These are phyloP conservation scores for Populus hybrid DNA, from an alignment of 441 rosid species.

Conservation along the genomic window DNA sequence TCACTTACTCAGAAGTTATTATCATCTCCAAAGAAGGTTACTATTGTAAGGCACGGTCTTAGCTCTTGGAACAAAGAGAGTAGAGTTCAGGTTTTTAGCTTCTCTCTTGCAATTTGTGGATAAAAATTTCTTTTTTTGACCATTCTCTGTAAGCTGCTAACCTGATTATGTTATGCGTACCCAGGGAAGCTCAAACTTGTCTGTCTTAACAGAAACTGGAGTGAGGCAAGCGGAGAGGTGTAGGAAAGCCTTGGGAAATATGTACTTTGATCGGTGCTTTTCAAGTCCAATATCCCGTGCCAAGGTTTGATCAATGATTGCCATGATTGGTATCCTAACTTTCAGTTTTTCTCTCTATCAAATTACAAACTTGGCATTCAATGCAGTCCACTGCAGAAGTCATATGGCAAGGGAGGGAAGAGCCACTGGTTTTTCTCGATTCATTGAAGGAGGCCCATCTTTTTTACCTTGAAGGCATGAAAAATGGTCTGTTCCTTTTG, in stretches of 20 bases:
- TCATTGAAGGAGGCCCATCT: constrained; percentile 63
- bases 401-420: constrained; percentile 56
- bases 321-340: neutral
- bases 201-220: constrained; percentile 57
- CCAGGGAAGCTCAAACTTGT: constrained; percentile 61
- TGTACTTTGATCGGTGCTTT: constrained; percentile 51
- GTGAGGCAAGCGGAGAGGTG: constrained; percentile 56
- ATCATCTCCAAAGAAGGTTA: constrained; percentile 44
- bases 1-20: constrained; percentile 38
- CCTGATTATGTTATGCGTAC: constrained; percentile 8
- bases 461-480: constrained; percentile 65
- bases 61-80: constrained; percentile 65
- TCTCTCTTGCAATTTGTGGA: neutral
- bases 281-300: constrained; percentile 72
- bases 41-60: constrained; percentile 62
- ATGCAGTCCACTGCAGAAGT: constrained; percentile 60
- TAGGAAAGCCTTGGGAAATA: constrained; percentile 39
- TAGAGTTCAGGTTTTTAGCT: constrained; percentile 52
- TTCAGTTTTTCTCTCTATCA: neutral
- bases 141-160: constrained; percentile 2
- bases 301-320: constrained; percentile 34
- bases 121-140: neutral
- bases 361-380: neutral
- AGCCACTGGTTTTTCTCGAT: constrained; percentile 54
- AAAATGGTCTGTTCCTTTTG: constrained; percentile 46